Conservation (phyloP, 495 filamentous ascomycete species). For the Parathielavia appendiculata region DNA sequence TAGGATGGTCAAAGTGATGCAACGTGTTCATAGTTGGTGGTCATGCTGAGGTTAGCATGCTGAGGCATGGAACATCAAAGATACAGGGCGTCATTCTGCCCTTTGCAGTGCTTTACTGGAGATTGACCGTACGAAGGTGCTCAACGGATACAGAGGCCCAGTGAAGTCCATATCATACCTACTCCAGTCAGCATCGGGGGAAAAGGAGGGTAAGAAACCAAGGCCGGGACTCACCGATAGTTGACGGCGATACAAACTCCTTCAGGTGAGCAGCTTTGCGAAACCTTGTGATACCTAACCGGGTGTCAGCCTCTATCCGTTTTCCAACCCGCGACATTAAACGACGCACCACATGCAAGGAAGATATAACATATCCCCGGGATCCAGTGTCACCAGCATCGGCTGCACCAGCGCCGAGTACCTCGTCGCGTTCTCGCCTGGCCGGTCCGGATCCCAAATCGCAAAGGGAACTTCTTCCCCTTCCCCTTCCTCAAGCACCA, state of each 20-base stretch:
- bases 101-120: constrained; percentile 5
- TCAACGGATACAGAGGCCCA: constrained; percentile 54
- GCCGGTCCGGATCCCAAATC: constrained; percentile 64
- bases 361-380: constrained; percentile 78
- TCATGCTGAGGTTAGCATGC: background rate
- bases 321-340: background rate
- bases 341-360: constrained; percentile 62
- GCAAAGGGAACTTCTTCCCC: constrained; percentile 55
- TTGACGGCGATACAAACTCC: constrained; percentile 70
- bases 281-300: constrained; percentile 58
- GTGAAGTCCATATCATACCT: constrained; percentile 69
- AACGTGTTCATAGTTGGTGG: background rate
- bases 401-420: constrained; percentile 54
- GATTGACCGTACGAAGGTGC: constrained; percentile 47
- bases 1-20: background rate
- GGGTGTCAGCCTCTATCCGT: background rate
- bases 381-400: constrained; percentile 54
- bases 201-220: background rate
- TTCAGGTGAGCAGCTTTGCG: constrained; percentile 56
- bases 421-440: constrained; percentile 40
- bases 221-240: constrained; percentile 57
- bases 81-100: background rate
- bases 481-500: constrained; percentile 36
- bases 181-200: constrained; percentile 1
- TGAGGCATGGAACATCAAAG: background rate